phyloP scores from a whole-genome alignment of 1,139 yeast genomes.

The Diutina neorugosa region DNA sequence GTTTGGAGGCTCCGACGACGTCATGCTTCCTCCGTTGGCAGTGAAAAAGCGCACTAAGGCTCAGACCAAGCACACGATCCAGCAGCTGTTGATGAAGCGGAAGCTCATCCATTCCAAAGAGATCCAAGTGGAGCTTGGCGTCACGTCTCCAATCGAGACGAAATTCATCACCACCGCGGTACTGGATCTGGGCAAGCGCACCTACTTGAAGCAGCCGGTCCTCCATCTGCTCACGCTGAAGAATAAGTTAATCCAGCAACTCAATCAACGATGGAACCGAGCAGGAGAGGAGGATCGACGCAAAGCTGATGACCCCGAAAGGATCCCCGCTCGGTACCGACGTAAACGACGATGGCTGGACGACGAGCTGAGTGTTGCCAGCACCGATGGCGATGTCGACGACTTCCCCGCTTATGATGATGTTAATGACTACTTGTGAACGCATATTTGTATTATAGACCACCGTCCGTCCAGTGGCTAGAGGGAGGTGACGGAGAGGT shows the following conservation, averaged over 20 bases:
- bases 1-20: neutral
- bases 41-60: neutral
- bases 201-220: slow-evolving; percentile 2
- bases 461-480: neutral
- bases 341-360: slow-evolving; percentile 4
- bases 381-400: neutral
- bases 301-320: neutral
- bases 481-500: too few relatives aligned
- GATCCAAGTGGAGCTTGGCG: neutral
- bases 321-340: neutral
- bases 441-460: neutral
- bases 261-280: neutral
- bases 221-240: neutral
- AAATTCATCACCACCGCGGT: slow-evolving; percentile 1
- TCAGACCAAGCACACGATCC: neutral
- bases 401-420: neutral
- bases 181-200: slow-evolving; percentile 1
- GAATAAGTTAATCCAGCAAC: slow-evolving; percentile 1
- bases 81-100: slow-evolving; percentile 1
- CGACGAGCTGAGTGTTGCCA: neutral
- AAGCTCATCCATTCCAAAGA: neutral
- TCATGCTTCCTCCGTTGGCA: neutral
- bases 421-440: neutral
- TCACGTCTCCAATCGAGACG: neutral
- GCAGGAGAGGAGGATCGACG: neutral